These are phyloP conservation scores for Mariannaea elegans DNA, from an alignment of 2,329 filamentous ascomycete genomes.

Conservation along the genomic window DNA sequence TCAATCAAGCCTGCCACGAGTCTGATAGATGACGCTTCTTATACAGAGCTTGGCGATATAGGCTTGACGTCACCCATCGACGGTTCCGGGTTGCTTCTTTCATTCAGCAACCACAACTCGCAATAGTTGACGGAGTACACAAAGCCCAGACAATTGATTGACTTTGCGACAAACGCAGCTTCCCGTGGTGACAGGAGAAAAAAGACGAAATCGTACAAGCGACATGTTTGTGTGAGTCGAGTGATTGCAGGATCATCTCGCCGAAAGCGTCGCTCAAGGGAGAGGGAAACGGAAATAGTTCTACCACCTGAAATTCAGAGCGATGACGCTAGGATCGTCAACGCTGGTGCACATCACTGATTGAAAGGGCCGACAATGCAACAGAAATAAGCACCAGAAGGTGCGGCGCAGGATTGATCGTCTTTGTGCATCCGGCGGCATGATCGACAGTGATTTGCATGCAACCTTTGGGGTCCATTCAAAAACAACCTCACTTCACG, in stretches of 20 bases:
- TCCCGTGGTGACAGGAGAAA: slow-evolving; percentile 3
- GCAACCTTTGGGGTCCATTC: too few species aligned
- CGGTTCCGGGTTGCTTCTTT: not conserved
- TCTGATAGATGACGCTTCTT: not conserved
- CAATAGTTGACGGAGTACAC: too few species aligned
- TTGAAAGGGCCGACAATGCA: too few species aligned
- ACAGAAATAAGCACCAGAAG: too few species aligned
- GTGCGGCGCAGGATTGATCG: too few species aligned
- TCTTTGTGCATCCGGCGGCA: too few species aligned
- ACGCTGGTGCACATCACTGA: not conserved
- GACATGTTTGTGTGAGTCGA: not conserved
- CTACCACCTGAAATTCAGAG: not conserved
- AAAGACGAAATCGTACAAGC: not conserved
- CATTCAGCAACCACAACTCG: not conserved
- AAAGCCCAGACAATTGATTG: too few species aligned
- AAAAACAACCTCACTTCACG: too few species aligned
- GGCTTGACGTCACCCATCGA: slow-evolving; percentile 8
- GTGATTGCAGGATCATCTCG: not conserved
- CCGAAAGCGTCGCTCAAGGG: slow-evolving; percentile 14
- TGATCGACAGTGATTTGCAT: too few species aligned
- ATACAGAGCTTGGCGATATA: not conserved
- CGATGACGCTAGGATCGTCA: not conserved
- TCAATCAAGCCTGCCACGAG: not conserved
- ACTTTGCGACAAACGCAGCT: not conserved
- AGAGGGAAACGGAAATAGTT: not conserved